These are phyloP conservation scores for Aspergillus tanneri DNA, from an alignment of 2,329 filamentous ascomycete genomes.

Conservation along the genomic window DNA sequence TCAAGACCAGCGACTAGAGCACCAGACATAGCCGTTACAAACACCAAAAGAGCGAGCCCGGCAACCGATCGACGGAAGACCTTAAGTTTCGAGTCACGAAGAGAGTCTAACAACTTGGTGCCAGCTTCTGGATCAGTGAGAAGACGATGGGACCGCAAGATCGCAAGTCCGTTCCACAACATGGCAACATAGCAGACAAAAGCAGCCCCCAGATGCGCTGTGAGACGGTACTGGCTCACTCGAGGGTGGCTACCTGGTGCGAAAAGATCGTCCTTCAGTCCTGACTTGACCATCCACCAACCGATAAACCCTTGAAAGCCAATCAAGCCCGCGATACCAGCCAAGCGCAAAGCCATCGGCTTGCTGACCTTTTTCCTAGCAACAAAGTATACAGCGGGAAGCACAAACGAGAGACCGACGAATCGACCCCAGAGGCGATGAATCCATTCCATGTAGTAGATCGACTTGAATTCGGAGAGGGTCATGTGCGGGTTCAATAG, in stretches of 20 bases:
- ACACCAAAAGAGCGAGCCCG: conserved; percentile 72
- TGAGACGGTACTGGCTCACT: conserved; percentile 90
- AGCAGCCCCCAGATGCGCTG: conserved; percentile 83
- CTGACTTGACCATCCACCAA: conserved; percentile 99
- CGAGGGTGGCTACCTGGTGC: conserved; percentile 85
- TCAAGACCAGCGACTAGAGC: conserved; percentile 92
- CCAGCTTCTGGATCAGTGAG: conserved; percentile 66
- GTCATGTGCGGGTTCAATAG: conserved; percentile 91
- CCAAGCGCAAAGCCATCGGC: conserved; percentile 72
- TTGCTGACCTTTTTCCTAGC: conserved; percentile 73
- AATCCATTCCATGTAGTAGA: conserved; percentile 99
- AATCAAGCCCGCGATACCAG: conserved; percentile 83
- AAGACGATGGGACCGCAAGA: conserved; percentile 74
- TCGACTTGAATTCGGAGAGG: conserved; percentile 92
- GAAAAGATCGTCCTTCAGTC: conserved; percentile 92
- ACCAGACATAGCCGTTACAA: conserved; percentile 88
- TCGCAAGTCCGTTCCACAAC: conserved; percentile 81
- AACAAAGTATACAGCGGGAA: conserved; percentile 87
- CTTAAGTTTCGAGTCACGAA: conserved; percentile 67
- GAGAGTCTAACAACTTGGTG: conserved; percentile 58
- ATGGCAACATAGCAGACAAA: conserved; percentile 94
- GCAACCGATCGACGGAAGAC: conserved; percentile 72
- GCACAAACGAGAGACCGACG: conserved; percentile 83
- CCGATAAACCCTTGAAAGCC: conserved; percentile 93
- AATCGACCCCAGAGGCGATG: conserved; percentile 92